Evolutionary conservation across 179 eudicot species (phyloP), one percentile per base, ranked within the genome.

Genomic region (Pouteria campechiana): DNA sequence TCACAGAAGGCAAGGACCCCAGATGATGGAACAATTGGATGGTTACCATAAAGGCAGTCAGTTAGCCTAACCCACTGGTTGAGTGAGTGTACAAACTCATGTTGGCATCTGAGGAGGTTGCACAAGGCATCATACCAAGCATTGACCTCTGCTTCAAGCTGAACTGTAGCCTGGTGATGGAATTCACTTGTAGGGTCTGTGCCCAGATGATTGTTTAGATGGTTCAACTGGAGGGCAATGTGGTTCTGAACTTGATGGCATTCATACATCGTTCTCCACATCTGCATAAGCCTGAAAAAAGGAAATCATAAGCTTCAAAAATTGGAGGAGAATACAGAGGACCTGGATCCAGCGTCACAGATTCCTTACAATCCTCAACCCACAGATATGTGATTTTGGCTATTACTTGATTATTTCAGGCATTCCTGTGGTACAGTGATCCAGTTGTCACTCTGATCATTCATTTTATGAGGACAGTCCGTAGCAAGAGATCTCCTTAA

Each of bases 221-320:
- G 54, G 38, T 64, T 68, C 64, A 81, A 37, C 55, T 77, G 81
- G 66, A 67, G 74, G 22, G 81, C 74, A 15, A 84, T 75, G 55
- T 51, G 81, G 22, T 44, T 54, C 68, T 84, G 95, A 58, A 68
- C 63, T 63, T 69, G 66, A 65, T 84, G 95, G 44, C 83, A 77
- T 35, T 77, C 62, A 20, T 59, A 68, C 74, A 84, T 81, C 34
- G 73, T 77, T 64, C 56, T 67, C 95, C 95, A 84, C 81, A 81
- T 62, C 43, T 67, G 68, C 51, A 42, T 49, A 44, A 81, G 48
- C 65, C 94, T 83, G 68, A 15, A 27, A 63, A 36, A 17, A 32
- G 52, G 30, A n/a, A n/a, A n/a, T n/a, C n/a, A n/a, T n/a, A n/a
- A n/a, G n/a, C n/a, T n/a, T n/a, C n/a, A n/a, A n/a, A n/a, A n/a